Percentiles rank a stretch among this genome's conserved stretches.
phyloP scores from a whole-genome alignment of 2,329 filamentous ascomycete genomes.

The Aspergillus pseudotamarii region DNA sequence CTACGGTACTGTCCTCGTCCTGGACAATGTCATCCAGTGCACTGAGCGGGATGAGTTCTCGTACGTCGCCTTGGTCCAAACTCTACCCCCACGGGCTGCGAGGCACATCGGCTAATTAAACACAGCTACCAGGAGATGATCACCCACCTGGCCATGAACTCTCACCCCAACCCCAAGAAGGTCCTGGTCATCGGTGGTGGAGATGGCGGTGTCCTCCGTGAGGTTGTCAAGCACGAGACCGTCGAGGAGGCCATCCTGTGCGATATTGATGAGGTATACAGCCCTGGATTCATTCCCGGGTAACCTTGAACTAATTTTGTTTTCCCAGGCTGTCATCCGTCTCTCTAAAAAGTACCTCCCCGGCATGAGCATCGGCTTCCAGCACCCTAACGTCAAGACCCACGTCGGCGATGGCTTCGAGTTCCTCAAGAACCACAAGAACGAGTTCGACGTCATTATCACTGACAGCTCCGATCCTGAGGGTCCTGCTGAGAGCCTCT shows the following conservation, averaged over 20 bases:
- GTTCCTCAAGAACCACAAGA: conserved; percentile 95
- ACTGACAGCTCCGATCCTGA: conserved; percentile 98
- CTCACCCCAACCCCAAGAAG: conserved; percentile 97
- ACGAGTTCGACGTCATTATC: conserved; percentile 98
- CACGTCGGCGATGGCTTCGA: conserved; percentile 98
- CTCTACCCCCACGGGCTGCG: background rate
- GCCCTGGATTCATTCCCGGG: background rate
- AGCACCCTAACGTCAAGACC: conserved; percentile 89
- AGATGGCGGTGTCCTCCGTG: conserved; percentile 94
- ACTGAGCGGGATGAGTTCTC: conserved; percentile 99
- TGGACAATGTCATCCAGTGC: conserved; percentile 99
- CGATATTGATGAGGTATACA: conserved; percentile 87
- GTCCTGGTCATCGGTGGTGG: conserved; percentile 97
- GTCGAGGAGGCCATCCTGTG: conserved; percentile 96
- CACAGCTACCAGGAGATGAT: conserved; percentile 97
- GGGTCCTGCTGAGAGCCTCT: conserved; percentile 91
- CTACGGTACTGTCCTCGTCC: conserved; percentile 92
- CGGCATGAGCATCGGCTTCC: conserved; percentile 87
- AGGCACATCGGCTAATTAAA: background rate
- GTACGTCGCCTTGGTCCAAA: conserved; percentile 43
- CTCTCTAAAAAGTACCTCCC: conserved; percentile 98
- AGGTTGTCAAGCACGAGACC: conserved; percentile 98
- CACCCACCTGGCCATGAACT: conserved; percentile 96
- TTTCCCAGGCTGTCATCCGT: conserved; percentile 79
- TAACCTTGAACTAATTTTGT: background rate